Conservation (phyloP, 2,329 filamentous ascomycete species). For the Fusarium sp. region DNA sequence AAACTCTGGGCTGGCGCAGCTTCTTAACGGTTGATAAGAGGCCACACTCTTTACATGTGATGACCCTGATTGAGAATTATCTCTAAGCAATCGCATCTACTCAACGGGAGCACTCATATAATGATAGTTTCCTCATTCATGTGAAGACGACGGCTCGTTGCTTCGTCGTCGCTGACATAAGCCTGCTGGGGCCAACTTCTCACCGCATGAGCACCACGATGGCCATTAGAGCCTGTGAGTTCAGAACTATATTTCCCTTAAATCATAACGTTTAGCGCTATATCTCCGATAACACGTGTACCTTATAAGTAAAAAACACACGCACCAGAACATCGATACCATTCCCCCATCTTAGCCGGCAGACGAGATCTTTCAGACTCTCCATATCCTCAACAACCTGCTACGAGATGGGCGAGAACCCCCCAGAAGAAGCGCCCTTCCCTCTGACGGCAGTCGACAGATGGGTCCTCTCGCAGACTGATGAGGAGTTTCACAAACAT, state of each 20-base stretch:
- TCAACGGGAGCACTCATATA: background rate
- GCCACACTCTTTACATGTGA: constrained; percentile 24
- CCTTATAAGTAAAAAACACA: background rate
- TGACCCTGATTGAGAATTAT: background rate
- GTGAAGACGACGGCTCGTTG: background rate
- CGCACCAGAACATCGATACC: background rate
- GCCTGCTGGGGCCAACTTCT: constrained; percentile 18
- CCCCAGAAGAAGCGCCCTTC: constrained; percentile 60
- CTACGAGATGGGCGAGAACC: constrained; percentile 53
- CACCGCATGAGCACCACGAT: constrained; percentile 26
- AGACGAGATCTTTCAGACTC: background rate
- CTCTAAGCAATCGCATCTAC: background rate
- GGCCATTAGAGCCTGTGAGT: constrained; percentile 10
- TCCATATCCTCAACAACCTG: background rate
- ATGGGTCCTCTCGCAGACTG: constrained; percentile 69
- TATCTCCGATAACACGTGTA: background rate
- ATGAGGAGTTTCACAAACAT: constrained; percentile 76
- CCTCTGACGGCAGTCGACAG: constrained; percentile 68
- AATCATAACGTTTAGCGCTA: background rate
- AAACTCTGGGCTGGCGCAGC: background rate
- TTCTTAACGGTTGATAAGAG: background rate
- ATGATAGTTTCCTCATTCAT: background rate
- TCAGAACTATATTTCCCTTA: background rate
- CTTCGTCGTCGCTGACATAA: constrained; percentile 32
- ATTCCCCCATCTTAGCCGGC: background rate